These are phyloP conservation scores for Chrysosphaeria jannelii DNA, from an alignment of 2,329 filamentous ascomycete genomes.

Conservation along the genomic window DNA sequence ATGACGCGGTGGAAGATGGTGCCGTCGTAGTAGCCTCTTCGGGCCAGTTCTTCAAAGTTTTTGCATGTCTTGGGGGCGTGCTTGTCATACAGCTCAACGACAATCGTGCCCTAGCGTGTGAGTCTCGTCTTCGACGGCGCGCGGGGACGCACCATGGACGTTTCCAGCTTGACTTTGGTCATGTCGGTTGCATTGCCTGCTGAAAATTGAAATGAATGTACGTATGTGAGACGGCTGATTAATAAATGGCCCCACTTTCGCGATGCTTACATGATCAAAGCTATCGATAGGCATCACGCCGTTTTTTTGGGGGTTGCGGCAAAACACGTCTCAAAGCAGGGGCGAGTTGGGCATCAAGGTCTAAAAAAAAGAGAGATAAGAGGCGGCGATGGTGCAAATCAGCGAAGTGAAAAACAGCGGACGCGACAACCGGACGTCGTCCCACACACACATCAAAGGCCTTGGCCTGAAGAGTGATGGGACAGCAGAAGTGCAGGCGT, in stretches of 20 bases:
- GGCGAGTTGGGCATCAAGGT: too few species aligned
- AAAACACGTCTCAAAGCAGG: too few species aligned
- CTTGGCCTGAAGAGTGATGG: constrained; percentile 69
- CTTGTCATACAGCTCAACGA: constrained; percentile 62
- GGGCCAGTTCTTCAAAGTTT: constrained; percentile 59
- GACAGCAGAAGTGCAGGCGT: constrained; percentile 45
- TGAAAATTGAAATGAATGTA: too few species aligned
- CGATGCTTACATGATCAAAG: too few species aligned
- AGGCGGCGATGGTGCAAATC: constrained; percentile 47
- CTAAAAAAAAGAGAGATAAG: background rate
- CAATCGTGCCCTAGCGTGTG: constrained; percentile 38
- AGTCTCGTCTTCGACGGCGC: constrained; percentile 5
- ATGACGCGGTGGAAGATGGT: constrained; percentile 86
- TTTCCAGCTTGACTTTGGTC: too few species aligned
- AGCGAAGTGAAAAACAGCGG: constrained; percentile 84
- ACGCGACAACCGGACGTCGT: constrained; percentile 85
- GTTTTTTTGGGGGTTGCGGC: too few species aligned
- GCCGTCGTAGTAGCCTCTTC: constrained; percentile 64
- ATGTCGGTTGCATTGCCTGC: too few species aligned
- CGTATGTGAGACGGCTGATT: too few species aligned
- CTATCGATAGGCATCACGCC: too few species aligned
- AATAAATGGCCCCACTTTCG: too few species aligned
- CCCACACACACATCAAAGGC: constrained; percentile 94
- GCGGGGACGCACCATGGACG: constrained; percentile 7
- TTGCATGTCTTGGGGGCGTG: constrained; percentile 75